Conservation (phyloP, 352 stramenopile species). For the Globisporangium iwayamae region DNA sequence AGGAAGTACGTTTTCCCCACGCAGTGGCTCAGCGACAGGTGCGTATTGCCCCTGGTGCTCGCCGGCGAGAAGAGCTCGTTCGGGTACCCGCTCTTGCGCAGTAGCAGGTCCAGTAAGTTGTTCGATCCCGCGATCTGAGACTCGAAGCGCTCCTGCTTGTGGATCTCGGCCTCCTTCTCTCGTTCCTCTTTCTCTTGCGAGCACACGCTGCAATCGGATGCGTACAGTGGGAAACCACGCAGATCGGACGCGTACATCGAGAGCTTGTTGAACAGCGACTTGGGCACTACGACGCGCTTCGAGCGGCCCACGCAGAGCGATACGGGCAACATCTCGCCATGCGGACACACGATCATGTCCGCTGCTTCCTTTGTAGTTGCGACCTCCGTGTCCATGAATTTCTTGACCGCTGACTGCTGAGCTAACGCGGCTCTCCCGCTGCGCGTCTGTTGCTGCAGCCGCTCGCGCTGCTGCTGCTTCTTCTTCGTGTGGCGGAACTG, state of each 20-base stretch:
- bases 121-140: constrained; percentile 58
- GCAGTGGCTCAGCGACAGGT: constrained; percentile 46
- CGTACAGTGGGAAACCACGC: constrained; percentile 44
- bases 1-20: constrained; percentile 68
- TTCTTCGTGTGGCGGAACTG: constrained; percentile 73
- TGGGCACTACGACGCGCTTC: constrained; percentile 52
- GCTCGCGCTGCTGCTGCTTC: constrained; percentile 51
- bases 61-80: constrained; percentile 75
- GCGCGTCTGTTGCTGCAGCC: constrained; percentile 25
- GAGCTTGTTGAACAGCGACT: constrained; percentile 44
- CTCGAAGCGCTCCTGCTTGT: constrained; percentile 61
- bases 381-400: constrained; percentile 23
- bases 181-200: constrained; percentile 47
- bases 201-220: constrained; percentile 60
- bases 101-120: constrained; percentile 60
- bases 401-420: not conserved
- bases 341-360: constrained; percentile 62
- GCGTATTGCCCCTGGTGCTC: constrained; percentile 36
- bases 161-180: constrained; percentile 48
- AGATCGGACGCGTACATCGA: constrained; percentile 53
- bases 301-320: constrained; percentile 56
- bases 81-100: constrained; percentile 77
- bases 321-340: constrained; percentile 52
- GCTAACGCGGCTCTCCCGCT: not conserved
- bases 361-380: constrained; percentile 32